Conservation (phyloP, 352 stramenopile species). For the Peronosclerospora sorghi region DNA sequence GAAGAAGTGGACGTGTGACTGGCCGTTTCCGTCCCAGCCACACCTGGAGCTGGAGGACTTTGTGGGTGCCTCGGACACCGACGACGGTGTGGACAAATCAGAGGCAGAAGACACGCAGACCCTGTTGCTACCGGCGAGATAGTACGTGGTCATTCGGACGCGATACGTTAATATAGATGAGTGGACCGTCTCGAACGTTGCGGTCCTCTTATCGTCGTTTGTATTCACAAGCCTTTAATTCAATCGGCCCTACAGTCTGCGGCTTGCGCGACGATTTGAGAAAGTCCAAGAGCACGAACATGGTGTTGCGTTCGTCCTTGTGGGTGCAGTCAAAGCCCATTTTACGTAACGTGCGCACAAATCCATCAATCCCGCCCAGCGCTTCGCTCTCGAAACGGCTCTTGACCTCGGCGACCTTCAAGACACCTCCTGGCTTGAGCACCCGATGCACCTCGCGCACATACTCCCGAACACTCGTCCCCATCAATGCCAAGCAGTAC, state of each 20-base stretch:
- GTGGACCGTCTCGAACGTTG: not conserved
- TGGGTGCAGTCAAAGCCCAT: constrained; percentile 64
- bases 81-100: constrained; percentile 30
- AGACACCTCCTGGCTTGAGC: constrained; percentile 85
- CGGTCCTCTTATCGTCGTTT: constrained; percentile 51
- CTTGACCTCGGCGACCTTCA: constrained; percentile 84
- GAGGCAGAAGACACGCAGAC: constrained; percentile 24
- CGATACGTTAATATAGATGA: no score
- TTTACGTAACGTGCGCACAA: constrained; percentile 42
- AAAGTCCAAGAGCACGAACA: constrained; percentile 83
- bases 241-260: constrained; percentile 38
- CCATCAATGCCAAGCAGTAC: constrained; percentile 98
- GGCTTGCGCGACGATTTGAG: constrained; percentile 45
- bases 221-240: constrained; percentile 80
- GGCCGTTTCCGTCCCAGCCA: constrained; percentile 36
- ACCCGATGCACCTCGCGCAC: constrained; percentile 92
- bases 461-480: constrained; percentile 94
- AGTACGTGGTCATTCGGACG: no score
- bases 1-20: constrained; percentile 55
- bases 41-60: constrained; percentile 32
- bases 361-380: constrained; percentile 53
- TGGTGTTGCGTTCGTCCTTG: constrained; percentile 77
- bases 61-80: constrained; percentile 26
- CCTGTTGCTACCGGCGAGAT: constrained; percentile 8
- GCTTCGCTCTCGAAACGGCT: constrained; percentile 68